A percentile compares a stretch with the other conserved stretches of the same genome.
These are phyloP conservation scores for Aspergillus brasiliensis DNA, from an alignment of 2,329 filamentous ascomycete species.

Conservation along the genomic window DNA sequence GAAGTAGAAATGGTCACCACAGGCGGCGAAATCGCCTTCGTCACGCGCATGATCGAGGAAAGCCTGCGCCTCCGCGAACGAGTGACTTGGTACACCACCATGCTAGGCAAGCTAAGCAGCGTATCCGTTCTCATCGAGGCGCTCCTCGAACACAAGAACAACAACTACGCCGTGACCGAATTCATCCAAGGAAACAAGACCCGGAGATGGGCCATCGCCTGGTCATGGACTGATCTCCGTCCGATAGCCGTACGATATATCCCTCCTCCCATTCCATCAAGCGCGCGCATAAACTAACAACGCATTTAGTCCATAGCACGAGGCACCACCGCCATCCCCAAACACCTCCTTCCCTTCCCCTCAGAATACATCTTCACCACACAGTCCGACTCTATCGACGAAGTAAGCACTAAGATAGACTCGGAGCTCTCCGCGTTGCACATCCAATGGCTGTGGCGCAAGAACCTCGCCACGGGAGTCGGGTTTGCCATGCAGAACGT, in stretches of 20 bases:
- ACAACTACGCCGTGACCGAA: conserved; percentile 80
- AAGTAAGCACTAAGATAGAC: conserved; percentile 44
- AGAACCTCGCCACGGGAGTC: conserved; percentile 55
- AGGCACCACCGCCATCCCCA: conserved; percentile 48
- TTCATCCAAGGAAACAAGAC: conserved; percentile 79
- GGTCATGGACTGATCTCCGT: conserved; percentile 74
- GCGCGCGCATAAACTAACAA: neutral
- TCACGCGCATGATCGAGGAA: conserved; percentile 69
- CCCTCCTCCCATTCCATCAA: neutral
- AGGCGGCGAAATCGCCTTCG: conserved; percentile 78
- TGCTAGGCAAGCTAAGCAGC: conserved; percentile 82
- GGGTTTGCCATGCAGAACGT: conserved; percentile 69
- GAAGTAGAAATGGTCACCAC: conserved; percentile 80
- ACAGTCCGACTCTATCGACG: conserved; percentile 29
- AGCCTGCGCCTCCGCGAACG: conserved; percentile 61
- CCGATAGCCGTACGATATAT: conserved; percentile 55
- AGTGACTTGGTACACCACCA: conserved; percentile 86
- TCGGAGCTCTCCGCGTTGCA: conserved; percentile 58
- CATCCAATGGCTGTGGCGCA: conserved; percentile 67
- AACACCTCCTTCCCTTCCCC: conserved; percentile 56
- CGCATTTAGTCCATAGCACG: conserved; percentile 37
- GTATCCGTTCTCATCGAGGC: conserved; percentile 63
- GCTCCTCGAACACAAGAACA: conserved; percentile 58
- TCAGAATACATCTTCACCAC: conserved; percentile 52
- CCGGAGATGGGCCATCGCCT: conserved; percentile 81